Evolutionary conservation across 129 eudicot genomes (phyloP).

Genomic region (Escallonia herrerae): DNA sequence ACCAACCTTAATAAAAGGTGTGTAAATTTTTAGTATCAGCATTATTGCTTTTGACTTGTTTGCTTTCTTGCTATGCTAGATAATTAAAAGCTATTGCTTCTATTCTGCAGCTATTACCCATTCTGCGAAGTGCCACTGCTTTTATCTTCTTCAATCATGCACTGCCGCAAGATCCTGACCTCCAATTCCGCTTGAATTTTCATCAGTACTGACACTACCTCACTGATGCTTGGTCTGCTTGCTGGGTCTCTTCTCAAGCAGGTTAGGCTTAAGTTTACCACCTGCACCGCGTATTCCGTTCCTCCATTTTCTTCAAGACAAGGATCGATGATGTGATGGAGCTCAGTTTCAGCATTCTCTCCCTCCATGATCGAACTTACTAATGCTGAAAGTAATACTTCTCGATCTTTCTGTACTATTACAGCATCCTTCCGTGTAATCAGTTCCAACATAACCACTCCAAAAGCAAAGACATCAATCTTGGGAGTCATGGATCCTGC

Average conservation of each 20-base stretch:
- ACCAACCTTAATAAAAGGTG: too few species aligned
- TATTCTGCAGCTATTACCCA: neutral
- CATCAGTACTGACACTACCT: constrained; percentile 39
- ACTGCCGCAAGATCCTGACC: neutral
- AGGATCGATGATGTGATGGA: constrained; percentile 23
- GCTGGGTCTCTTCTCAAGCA: constrained; percentile 41
- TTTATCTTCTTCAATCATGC: neutral
- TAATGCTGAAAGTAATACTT: constrained; percentile 26
- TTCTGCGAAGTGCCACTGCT: neutral
- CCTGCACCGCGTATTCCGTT: constrained; percentile 30
- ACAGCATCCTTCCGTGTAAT: constrained; percentile 36
- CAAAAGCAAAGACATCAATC: constrained; percentile 52
- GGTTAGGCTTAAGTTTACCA: constrained; percentile 33
- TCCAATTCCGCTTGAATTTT: constrained; percentile 27
- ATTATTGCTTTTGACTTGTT: neutral
- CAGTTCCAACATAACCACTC: constrained; percentile 47
- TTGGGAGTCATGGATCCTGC: constrained; percentile 23
- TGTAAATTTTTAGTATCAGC: neutral
- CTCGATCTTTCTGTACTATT: constrained; percentile 23
- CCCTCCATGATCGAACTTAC: constrained; percentile 23
- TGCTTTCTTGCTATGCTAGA: neutral
- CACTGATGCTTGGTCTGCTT: constrained; percentile 50
- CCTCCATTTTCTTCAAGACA: constrained; percentile 20
- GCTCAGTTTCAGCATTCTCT: constrained; percentile 29
- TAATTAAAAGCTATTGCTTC: neutral